Evolutionary conservation across 2,329 filamentous ascomycete species (phyloP).

Genomic region (Geosmithia flava): DNA sequence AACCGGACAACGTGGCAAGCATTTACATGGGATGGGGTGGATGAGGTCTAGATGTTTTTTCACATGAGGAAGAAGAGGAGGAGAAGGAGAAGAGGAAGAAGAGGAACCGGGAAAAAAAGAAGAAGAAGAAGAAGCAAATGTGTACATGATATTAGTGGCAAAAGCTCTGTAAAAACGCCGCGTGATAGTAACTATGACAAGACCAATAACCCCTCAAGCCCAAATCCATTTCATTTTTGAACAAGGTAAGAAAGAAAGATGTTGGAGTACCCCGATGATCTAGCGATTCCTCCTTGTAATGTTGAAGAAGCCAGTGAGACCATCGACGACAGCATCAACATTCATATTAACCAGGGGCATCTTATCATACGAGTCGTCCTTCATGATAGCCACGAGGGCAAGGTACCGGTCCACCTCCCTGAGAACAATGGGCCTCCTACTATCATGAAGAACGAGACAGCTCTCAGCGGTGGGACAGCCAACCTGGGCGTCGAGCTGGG

Average conservation of each 20-base stretch:
- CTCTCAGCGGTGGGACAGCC: conserved; percentile 56
- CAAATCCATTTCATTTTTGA: too few relatives aligned
- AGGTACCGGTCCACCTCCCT: conserved; percentile 63
- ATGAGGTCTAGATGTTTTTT: background rate
- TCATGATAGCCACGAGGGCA: conserved; percentile 76
- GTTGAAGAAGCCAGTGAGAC: conserved; percentile 67
- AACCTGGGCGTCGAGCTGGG: conserved; percentile 52
- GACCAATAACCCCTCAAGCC: too few relatives aligned
- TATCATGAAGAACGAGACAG: conserved; percentile 54
- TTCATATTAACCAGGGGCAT: conserved; percentile 82
- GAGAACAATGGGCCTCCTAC: conserved; percentile 52
- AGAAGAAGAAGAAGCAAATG: too few relatives aligned
- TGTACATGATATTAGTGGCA: too few relatives aligned
- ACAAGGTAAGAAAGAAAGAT: too few relatives aligned
- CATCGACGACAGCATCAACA: conserved; percentile 69
- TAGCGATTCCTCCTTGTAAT: conserved; percentile 47
- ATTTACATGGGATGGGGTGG: conserved; percentile 13
- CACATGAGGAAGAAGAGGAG: too few relatives aligned
- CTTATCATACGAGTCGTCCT: conserved; percentile 71
- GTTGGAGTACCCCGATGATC: conserved; percentile 1
- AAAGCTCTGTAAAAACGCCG: too few relatives aligned
- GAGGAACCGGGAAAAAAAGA: too few relatives aligned
- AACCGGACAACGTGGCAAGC: conserved; percentile 34
- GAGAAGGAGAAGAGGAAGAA: too few relatives aligned
- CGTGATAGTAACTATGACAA: too few relatives aligned